A percentile compares a stretch with the other conserved stretches of the same genome.
These are phyloP conservation scores for Canavalia ensiformis DNA, from an alignment of 306 rosid species.

Conservation along the genomic window DNA sequence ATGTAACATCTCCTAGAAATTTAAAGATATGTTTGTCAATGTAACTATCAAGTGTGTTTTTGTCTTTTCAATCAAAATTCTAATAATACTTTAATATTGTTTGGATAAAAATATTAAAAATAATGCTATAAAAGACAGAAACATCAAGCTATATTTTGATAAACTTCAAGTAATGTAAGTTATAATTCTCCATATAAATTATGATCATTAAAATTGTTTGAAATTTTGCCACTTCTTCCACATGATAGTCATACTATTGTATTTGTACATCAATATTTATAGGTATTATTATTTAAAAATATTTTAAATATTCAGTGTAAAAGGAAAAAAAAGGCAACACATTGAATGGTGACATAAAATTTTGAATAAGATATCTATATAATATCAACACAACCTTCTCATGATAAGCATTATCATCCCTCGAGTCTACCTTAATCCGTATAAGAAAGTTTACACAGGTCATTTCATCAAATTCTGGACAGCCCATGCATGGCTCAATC, in stretches of 20 bases:
- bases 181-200: too few relatives aligned
- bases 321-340: background rate
- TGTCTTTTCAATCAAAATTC: too few relatives aligned
- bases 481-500: slow-evolving; percentile 47
- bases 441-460: slow-evolving; percentile 79
- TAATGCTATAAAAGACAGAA: too few relatives aligned
- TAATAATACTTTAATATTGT: too few relatives aligned
- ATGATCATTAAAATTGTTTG: too few relatives aligned
- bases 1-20: too few relatives aligned
- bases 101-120: too few relatives aligned
- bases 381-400: slow-evolving; percentile 67
- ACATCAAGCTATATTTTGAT: too few relatives aligned
- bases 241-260: background rate
- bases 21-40: too few relatives aligned
- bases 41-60: too few relatives aligned
- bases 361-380: background rate
- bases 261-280: background rate
- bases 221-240: too few relatives aligned
- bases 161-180: too few relatives aligned
- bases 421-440: slow-evolving; percentile 85
- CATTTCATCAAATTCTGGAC: slow-evolving; percentile 55
- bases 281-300: background rate
- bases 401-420: slow-evolving; percentile 77
- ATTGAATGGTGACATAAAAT: background rate
- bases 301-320: background rate